Evolutionary conservation across 768 basidiomycete species (phyloP).

Genomic region (Cyclocybe cylindracea): DNA sequence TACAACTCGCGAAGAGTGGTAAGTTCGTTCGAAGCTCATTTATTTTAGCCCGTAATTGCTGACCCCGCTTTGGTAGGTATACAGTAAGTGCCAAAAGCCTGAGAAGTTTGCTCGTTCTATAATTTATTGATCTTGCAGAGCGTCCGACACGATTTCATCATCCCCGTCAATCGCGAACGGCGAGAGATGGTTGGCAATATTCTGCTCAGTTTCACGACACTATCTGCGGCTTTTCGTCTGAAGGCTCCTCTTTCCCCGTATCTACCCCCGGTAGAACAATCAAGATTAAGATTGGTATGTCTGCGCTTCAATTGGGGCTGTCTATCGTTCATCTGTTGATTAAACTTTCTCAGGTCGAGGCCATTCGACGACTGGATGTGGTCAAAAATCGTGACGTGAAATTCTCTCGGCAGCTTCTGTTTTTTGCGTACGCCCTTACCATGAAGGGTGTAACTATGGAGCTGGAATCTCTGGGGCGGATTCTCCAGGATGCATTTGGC

Average conservation of each 20-base stretch:
- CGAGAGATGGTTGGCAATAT: constrained; percentile 96
- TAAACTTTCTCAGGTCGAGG: constrained; percentile 59
- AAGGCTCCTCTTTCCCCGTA: constrained; percentile 96
- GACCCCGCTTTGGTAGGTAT: constrained; percentile 48
- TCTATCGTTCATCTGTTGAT: constrained; percentile 2
- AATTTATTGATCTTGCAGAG: constrained; percentile 41
- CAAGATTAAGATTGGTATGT: constrained; percentile 75
- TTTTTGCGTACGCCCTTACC: constrained; percentile 91
- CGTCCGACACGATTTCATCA: constrained; percentile 83
- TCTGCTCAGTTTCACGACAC: constrained; percentile 82
- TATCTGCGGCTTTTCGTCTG: constrained; percentile 77
- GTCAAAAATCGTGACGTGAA: constrained; percentile 83
- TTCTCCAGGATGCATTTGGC: constrained; percentile 88
- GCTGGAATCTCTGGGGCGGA: constrained; percentile 78
- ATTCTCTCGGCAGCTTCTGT: constrained; percentile 83
- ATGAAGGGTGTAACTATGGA: constrained; percentile 95
- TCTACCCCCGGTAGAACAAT: constrained; percentile 88
- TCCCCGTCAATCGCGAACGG: constrained; percentile 87
- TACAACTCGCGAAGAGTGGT: constrained; percentile 96
- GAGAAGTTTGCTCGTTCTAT: background rate
- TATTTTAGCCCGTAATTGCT: constrained; percentile 4
- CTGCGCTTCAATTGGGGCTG: background rate
- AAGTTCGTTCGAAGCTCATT: constrained; percentile 21
- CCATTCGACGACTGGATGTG: constrained; percentile 82
- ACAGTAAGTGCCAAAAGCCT: constrained; percentile 47